Conservation (phyloP, 345 rosid species). For the Iberis pinnata region DNA sequence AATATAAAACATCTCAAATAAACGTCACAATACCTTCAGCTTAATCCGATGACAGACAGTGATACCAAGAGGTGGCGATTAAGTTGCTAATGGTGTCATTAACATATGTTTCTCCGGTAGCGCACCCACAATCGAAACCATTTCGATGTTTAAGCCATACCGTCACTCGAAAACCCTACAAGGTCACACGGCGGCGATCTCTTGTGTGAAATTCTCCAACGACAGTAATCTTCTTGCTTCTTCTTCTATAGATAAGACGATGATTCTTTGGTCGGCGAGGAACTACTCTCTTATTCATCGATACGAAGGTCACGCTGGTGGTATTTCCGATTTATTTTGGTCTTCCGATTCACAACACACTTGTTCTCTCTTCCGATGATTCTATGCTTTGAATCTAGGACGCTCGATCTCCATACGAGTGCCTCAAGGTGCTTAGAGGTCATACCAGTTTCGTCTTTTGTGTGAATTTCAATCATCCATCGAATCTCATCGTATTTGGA, state of each 20-base stretch:
- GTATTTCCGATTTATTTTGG: conserved; percentile 88
- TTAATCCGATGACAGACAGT: too few relatives aligned
- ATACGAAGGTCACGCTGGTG: conserved; percentile 68
- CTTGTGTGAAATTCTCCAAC: conserved; percentile 89
- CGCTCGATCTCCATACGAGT: conserved; percentile 72
- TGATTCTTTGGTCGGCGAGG: conserved; percentile 70
- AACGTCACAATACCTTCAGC: too few relatives aligned
- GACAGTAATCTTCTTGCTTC: conserved; percentile 82
- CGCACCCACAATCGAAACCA: conserved; percentile 13
- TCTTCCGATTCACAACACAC: conserved; percentile 91
- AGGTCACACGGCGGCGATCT: conserved; percentile 62
- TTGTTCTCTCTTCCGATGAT: conserved; percentile 94
- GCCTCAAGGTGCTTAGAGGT: conserved; percentile 74
- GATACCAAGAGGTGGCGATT: conserved; percentile 33
- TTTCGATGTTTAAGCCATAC: conserved; percentile 46
- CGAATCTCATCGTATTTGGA: conserved; percentile 74
- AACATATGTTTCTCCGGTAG: background rate
- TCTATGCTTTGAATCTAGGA: conserved; percentile 92
- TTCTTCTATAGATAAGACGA: conserved; percentile 75
- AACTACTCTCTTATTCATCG: conserved; percentile 50
- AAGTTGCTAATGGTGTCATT: conserved; percentile 15
- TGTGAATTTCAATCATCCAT: conserved; percentile 85
- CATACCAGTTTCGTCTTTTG: conserved; percentile 76
- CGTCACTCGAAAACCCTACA: conserved; percentile 55
- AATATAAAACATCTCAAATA: too few relatives aligned